Evolutionary conservation across 352 stramenopile genomes (phyloP), one percentile per base, ranked within the genome.

Genomic region (Pythium brassicae): DNA sequence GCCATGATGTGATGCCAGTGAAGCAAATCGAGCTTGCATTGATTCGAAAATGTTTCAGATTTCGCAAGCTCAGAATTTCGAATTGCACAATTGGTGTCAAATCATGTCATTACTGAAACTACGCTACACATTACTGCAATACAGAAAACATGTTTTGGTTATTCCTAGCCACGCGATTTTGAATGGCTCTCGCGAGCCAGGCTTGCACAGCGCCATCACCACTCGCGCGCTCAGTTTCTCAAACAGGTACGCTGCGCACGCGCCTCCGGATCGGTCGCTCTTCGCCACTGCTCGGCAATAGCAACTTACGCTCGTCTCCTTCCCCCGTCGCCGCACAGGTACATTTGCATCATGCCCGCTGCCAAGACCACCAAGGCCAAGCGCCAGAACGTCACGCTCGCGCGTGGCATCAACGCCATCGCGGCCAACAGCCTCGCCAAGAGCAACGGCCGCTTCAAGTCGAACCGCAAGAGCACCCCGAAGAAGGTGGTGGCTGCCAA

Each of bases 361-460:
- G 59, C 71, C 44, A 86, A 84, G 62, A 78, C 73, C 60, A 40
- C 42, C 17, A 61, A 53, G 32, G 57, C 58, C 53, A 78, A 76
- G 63, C 68, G 68, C 57, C 74, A 83, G 59, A 91, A 91, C 71
- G 53, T 88, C 43, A 79, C 76, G 56, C 75, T 91, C 55, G 81
- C 81, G 46, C 78, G 79, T 57, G 79, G 81, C 65, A 86, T 91
- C 62, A 89, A 89, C 69, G 81, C 81, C 64, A 89, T 91, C 67
- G 73, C 79, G 50, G 42, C 51, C 67, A 89, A 88, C 75, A 74
- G 63, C 59, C 65, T 89, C 29, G 60, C 65, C 23, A 78, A 80
- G 62, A 71, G 67, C 26, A 91, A 89, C 57, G 78, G 73, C 65
- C 72, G 75, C 66, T 55, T 56, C 59, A 85, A 86, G 67, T 58